phyloP scores from a whole-genome alignment of 768 basidiomycete species.

The Hygrocybe punicea region DNA sequence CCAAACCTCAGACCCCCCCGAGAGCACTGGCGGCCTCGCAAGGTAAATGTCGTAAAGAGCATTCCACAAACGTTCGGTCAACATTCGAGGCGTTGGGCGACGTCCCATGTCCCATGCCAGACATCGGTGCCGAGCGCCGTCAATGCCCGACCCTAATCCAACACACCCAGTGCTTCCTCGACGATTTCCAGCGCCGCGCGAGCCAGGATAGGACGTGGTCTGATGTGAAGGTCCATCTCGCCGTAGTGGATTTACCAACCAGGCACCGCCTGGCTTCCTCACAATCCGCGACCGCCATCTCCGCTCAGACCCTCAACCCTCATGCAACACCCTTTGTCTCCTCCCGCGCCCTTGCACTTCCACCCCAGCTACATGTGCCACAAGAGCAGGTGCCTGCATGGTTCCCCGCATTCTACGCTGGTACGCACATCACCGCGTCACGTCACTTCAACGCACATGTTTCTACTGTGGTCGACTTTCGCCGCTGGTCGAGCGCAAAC shows the following conservation, averaged over 20 bases:
- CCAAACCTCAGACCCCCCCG: not conserved
- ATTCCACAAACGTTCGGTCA: not conserved
- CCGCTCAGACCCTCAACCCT: not conserved
- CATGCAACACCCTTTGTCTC: slow-evolving; percentile 6
- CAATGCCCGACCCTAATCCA: not conserved
- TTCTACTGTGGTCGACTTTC: not conserved
- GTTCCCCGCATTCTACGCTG: not conserved
- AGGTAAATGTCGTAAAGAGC: not conserved
- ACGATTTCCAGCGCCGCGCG: not conserved
- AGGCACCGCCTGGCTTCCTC: not conserved
- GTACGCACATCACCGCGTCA: not conserved
- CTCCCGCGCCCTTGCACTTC: not conserved
- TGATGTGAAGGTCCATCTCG: not conserved
- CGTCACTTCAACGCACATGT: not conserved
- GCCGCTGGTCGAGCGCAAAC: slow-evolving; percentile 16
- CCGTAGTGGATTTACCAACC: not conserved
- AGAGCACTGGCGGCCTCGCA: not conserved
- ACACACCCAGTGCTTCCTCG: not conserved
- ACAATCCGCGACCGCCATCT: not conserved
- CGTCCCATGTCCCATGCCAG: not conserved
- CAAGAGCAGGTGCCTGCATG: not conserved
- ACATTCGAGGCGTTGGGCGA: not conserved
- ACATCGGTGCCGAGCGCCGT: not conserved
- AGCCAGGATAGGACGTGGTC: not conserved
- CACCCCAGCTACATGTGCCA: not conserved